Base-by-base conservation (phyloP, 176 grass and related monocot genomes). In the Canna indica region DNA sequence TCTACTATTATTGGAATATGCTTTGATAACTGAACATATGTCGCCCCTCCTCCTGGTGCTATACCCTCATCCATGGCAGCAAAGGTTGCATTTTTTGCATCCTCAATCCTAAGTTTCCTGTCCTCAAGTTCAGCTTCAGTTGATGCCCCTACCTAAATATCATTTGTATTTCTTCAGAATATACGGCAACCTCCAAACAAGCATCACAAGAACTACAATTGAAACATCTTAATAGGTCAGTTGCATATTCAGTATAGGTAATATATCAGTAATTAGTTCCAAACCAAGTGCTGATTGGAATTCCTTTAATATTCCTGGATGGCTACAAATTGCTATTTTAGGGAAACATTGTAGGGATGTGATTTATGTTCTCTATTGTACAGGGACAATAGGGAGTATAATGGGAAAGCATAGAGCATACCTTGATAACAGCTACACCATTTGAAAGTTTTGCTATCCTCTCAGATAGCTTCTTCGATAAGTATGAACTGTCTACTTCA, bases 81-180 rank as follows among this genome's bases (percentile, higher is more conserved):
- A 90, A 83, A 97, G 77, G 86, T 87, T 64, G 93, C 88, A 36
- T 97, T 97, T 72, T 97, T 97, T 54, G 93, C 93, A 90, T 97
- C 93, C 74, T 97, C 93, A 13, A 80, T 86, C 70, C 88, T 97
- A 50, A 92, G 77, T 65, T 97, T 97, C 76, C 81, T 97, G 77
- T 97, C 88, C 68, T 97, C 86, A 3, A 97, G 93, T 59, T 97
- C 93, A 82, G 88, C 88, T 84, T 97, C 88, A 35, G 88, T 97
- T 11, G 77, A 30, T 25, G 88, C 93, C 11, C 93, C 93, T 34
- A 97, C 93, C 92, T 96, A 74, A 86, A 88, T 62, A 77, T 81
- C 52, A 84, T 52, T 31, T 18, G 78, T 34, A 53, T 73, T 58
- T 74, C 47, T 76, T 85, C 54, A 68, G 62, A 39, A 78, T 70